Base-by-base conservation (phyloP, 1,139 yeast species). In the Blastobotrys ciferrii region DNA sequence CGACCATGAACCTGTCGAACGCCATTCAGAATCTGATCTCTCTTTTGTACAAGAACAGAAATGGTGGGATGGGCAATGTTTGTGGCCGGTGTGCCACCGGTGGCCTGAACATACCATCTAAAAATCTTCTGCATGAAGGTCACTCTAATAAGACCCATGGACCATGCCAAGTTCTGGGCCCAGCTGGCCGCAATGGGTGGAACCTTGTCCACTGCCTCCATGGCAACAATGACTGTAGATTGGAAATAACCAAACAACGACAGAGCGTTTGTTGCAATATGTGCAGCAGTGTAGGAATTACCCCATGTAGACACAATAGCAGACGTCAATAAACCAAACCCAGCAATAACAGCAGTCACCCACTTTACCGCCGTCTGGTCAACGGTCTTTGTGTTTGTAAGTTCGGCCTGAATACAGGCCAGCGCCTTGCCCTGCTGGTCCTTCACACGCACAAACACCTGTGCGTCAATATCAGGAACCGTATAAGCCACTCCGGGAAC, bases 161-260 rank as follows among this genome's bases (percentile, higher is more conserved):
- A 82, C 98, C 98, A 92, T 66, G 83, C 84, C 70, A 92, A 84
- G 70, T 92, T 92, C 68, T 92, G 97, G 37, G 95, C 82, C 98
- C 98, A 92, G 11, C 98, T 89, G 1, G 95, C 86, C 13, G 98
- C 98, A 59, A 92, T 88, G 17, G 98, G 98, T 3, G 98, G 98
- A 4, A 89, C 91, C 55, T 82, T 77, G 35, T 91, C 83, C 33
- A 91, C 97, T 42, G 95, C 96, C 86, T 88, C 84, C 96, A 92
- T 91, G 36, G 96, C 80, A 32, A 95, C 83, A 58, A 92, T 84
- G 28, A 96, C 96, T 63, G 91, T 75, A 55, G 88, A 84, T 72
- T 92, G 98, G 78, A 92, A 94, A 71, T 92, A 92, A 54, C 87
- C 79, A 70, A 92, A 89, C 59, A 92, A 75, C 2, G 96, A 86